Conservation (phyloP, 1,284 basidiomycete genomes). For the Cystobasidium slooffiae region DNA sequence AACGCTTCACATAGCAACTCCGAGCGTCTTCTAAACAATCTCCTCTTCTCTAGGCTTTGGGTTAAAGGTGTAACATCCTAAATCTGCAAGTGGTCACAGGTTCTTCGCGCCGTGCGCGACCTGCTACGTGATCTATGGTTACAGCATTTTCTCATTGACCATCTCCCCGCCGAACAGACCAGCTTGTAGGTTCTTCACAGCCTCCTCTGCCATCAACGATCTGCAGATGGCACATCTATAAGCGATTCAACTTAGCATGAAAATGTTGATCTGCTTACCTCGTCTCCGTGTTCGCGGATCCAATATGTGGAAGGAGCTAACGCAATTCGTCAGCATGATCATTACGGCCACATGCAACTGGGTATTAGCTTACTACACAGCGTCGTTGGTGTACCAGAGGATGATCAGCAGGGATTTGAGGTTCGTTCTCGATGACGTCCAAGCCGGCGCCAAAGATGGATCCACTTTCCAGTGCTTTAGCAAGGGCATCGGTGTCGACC, state of each 20-base stretch:
- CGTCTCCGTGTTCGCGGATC: constrained; percentile 83
- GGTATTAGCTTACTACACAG: constrained; percentile 58
- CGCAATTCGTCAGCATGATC: constrained; percentile 67
- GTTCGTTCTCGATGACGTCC: constrained; percentile 93
- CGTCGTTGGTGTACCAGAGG: constrained; percentile 75
- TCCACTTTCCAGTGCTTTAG: constrained; percentile 72
- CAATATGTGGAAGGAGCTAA: constrained; percentile 76
- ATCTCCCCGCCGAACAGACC: constrained; percentile 42
- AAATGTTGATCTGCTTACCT: constrained; percentile 61
- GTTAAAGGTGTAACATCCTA: background rate
- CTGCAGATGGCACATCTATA: background rate
- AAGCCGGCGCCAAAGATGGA: constrained; percentile 90
- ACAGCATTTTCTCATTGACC: constrained; percentile 43
- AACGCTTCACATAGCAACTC: background rate
- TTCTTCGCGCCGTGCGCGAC: background rate
- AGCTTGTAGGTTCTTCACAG: constrained; percentile 53
- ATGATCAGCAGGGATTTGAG: constrained; percentile 72
- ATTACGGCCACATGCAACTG: constrained; percentile 40
- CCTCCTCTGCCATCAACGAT: constrained; percentile 44
- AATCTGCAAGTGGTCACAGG: constrained; percentile 18
- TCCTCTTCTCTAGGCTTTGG: background rate
- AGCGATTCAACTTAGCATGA: background rate
- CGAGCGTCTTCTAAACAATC: background rate
- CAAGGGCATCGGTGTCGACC: constrained; percentile 81
- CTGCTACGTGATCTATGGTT: background rate